Percentiles rank a stretch among this genome's conserved stretches.
phyloP scores from a whole-genome alignment of 2,329 filamentous ascomycete species.

The Corinectria fuckeliana region DNA sequence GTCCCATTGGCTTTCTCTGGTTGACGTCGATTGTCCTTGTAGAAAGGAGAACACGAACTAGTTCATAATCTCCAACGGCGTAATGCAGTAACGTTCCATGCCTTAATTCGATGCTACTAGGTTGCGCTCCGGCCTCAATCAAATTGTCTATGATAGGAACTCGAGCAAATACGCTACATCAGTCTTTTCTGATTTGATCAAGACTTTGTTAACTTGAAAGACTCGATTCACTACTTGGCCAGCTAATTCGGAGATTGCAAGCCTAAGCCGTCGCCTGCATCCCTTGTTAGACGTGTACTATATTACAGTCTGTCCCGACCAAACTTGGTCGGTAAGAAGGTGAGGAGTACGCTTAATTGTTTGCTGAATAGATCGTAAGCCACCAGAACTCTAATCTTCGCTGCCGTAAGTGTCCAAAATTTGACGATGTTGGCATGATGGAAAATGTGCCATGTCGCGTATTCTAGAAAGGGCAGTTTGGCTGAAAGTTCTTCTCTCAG shows the following conservation, averaged over 20 bases:
- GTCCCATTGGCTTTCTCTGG: too few species aligned
- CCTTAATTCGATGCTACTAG: neutral
- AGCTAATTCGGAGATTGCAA: neutral
- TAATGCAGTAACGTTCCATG: neutral
- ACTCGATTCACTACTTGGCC: neutral
- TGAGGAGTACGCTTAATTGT: neutral
- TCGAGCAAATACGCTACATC: too few species aligned
- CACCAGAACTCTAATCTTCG: neutral
- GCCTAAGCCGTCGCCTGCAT: neutral
- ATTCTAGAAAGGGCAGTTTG: neutral
- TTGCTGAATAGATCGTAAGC: neutral
- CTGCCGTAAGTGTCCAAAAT: neutral
- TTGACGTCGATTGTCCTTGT: too few species aligned
- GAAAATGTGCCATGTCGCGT: neutral
- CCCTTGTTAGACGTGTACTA: neutral
- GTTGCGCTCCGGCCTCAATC: neutral
- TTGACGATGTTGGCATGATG: neutral
- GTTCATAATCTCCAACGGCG: neutral
- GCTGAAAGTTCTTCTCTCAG: neutral
- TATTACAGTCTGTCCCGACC: neutral
- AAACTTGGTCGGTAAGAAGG: neutral
- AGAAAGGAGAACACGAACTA: neutral
- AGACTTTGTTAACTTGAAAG: neutral
- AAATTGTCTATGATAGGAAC: neutral
- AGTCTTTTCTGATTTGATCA: too few species aligned